These are phyloP conservation scores for Basipetospora chlamydospora DNA, from an alignment of 2,329 filamentous ascomycete genomes.

Conservation along the genomic window DNA sequence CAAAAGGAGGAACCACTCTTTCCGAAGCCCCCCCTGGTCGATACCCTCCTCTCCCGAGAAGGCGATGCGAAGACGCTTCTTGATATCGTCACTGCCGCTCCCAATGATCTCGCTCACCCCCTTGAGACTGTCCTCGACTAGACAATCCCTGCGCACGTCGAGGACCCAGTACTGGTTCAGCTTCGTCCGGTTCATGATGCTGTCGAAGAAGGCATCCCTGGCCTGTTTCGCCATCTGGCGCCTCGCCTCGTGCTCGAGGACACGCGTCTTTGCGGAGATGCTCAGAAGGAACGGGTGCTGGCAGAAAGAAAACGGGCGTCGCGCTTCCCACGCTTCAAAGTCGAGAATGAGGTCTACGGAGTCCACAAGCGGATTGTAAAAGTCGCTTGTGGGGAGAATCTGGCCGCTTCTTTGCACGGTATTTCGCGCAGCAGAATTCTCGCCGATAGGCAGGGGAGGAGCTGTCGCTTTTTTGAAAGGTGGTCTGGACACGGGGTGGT, in stretches of 20 bases:
- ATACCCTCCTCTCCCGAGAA: slow-evolving; percentile 84
- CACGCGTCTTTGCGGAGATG: slow-evolving; percentile 83
- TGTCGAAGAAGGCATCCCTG: slow-evolving; percentile 80
- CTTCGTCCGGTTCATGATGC: slow-evolving; percentile 59
- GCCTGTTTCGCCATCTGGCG: slow-evolving; percentile 84
- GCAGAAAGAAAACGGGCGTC: slow-evolving; percentile 70
- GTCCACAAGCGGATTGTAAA: slow-evolving; percentile 78
- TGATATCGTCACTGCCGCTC: slow-evolving; percentile 68
- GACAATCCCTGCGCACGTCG: slow-evolving; percentile 65
- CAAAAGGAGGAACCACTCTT: slow-evolving; percentile 88
- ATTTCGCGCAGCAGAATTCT: slow-evolving; percentile 22
- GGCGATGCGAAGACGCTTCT: slow-evolving; percentile 74
- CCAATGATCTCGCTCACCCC: slow-evolving; percentile 76
- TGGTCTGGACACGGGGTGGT: slow-evolving; percentile 24
- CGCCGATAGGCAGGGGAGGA: not conserved
- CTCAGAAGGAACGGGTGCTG: slow-evolving; percentile 87
- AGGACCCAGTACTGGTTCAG: slow-evolving; percentile 68
- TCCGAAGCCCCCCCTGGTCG: slow-evolving; percentile 76
- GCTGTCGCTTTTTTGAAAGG: not conserved
- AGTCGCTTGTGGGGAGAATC: slow-evolving; percentile 65
- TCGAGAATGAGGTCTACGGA: slow-evolving; percentile 74
- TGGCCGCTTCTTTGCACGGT: slow-evolving; percentile 29
- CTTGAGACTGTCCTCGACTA: slow-evolving; percentile 77
- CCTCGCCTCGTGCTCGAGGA: slow-evolving; percentile 74
- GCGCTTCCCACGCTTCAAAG: slow-evolving; percentile 75